Evolutionary conservation across 2,329 filamentous ascomycete species (phyloP), one percentile per base, ranked within the genome.

Genomic region (Xylariaceae sp.): DNA sequence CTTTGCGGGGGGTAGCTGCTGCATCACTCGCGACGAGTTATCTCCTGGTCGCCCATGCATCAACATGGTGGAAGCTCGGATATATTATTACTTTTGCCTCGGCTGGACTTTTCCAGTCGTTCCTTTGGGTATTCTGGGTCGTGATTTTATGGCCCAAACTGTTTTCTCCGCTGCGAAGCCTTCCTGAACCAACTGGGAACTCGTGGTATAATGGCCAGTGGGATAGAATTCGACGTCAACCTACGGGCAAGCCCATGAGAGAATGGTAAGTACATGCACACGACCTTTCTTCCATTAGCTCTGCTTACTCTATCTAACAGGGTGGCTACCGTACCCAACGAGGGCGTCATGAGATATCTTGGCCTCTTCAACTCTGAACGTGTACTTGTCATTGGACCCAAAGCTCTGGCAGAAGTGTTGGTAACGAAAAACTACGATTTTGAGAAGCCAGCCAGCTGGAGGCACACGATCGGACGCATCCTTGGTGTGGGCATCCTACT

Each of bases 401-500:
- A 27, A 27, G 83, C 78, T 0, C 70, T 90, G n/a, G 76, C 79
- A 5, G 87, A 91, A 66, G 77, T 90, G 9, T 74, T 90, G 4
- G 81, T 83, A 22, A 81, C 79, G 15, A 85, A 82, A 52, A 82
- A 75, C 56, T 90, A 90, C 64, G 80, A 86, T 38, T 91, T 88
- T 57, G 62, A 75, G 40, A 90, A 89, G 63, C 85, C 86, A 0
- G 45, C 59, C 1, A 62, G 74, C 19, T 58, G 88, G 30, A 72
- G 80, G 32, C 68, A 69, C 39, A 75, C 76, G 1, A 70, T 92
- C 4, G 80, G 77, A 1, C 75, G 81, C 18, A 73, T 90, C 22
- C 73, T 92, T 11, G 86, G 89, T 10, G 70, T 85, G 11, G 87
- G 88, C 10, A 72, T 92, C 12, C 70, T 96, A 35, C 73, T 96